A percentile compares a stretch with the other conserved stretches of the same genome.
Conservation (phyloP, 345 rosid species). For the Pugionium dolabratum region DNA sequence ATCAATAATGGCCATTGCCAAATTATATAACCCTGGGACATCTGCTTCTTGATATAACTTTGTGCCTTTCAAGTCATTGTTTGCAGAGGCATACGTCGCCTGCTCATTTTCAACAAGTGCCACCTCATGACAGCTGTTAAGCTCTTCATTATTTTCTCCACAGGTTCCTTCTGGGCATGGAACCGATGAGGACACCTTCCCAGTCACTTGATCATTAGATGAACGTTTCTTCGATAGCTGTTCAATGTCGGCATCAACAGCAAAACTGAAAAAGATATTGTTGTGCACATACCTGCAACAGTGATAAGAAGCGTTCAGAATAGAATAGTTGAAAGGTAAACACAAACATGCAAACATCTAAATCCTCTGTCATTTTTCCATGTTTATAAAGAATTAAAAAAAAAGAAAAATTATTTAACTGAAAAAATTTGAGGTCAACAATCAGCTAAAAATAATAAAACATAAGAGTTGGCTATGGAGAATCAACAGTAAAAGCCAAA, state of each 20-base stretch:
- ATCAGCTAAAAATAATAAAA: no score
- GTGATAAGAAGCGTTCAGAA: slow-evolving; percentile 19
- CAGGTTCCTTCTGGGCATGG: slow-evolving; percentile 45
- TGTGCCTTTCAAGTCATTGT: slow-evolving; percentile 97
- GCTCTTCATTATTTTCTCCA: slow-evolving; percentile 42
- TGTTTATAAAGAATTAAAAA: not conserved
- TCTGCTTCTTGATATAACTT: slow-evolving; percentile 98
- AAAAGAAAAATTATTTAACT: no score
- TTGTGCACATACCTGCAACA: slow-evolving; percentile 96
- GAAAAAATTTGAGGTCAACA: no score
- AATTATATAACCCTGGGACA: slow-evolving; percentile 90
- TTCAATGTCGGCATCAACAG: slow-evolving; percentile 90
- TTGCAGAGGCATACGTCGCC: slow-evolving; percentile 99
- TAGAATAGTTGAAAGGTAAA: not conserved
- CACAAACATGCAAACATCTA: slow-evolving; percentile 6
- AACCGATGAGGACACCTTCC: slow-evolving; percentile 43
- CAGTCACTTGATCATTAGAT: slow-evolving; percentile 33
- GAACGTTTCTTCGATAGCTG: slow-evolving; percentile 67
- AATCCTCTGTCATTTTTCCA: not conserved
- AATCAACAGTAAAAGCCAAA: slow-evolving; percentile 16
- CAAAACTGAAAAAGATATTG: slow-evolving; percentile 99
- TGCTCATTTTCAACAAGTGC: slow-evolving; percentile 89
- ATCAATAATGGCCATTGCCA: slow-evolving; percentile 98
- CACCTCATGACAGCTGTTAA: slow-evolving; percentile 54
- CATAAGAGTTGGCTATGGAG: not conserved